Conservation (phyloP, 108 stramenopile species). For the Nitzschia sp. region DNA sequence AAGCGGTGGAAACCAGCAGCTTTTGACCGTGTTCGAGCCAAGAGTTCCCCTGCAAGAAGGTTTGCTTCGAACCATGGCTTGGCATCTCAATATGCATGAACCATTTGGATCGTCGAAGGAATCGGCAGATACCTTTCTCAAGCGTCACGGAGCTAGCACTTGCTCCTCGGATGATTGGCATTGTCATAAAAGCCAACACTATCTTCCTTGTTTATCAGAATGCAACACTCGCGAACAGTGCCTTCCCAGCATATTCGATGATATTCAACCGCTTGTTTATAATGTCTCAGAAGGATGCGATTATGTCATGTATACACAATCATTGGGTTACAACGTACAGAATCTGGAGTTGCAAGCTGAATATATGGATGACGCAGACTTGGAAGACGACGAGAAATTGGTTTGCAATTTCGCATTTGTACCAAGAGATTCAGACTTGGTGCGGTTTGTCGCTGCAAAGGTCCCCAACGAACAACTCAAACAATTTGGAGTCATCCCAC, state of each 20-base stretch:
- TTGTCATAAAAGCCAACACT: slow-evolving; percentile 43
- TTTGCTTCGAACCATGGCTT: slow-evolving; percentile 54
- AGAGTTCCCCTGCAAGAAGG: slow-evolving; percentile 52
- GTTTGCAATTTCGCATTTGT: slow-evolving; percentile 79
- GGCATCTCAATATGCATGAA: slow-evolving; percentile 61
- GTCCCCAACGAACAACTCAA: slow-evolving; percentile 49
- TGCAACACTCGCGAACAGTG: slow-evolving; percentile 62
- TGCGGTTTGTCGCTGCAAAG: slow-evolving; percentile 43
- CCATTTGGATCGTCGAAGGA: slow-evolving; percentile 49
- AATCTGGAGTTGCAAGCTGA: slow-evolving; percentile 46
- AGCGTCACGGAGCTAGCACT: slow-evolving; percentile 37
- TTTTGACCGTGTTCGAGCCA: slow-evolving; percentile 19
- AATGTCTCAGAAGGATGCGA: slow-evolving; percentile 68
- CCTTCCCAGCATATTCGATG: slow-evolving; percentile 66
- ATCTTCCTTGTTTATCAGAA: slow-evolving; percentile 69
- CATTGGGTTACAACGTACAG: slow-evolving; percentile 56
- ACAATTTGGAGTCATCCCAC: slow-evolving; percentile 44
- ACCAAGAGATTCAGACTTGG: slow-evolving; percentile 60
- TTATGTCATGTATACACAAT: slow-evolving; percentile 68
- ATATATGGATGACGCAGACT: slow-evolving; percentile 54
- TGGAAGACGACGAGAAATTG: slow-evolving; percentile 38
- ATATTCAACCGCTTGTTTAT: slow-evolving; percentile 28
- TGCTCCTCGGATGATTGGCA: slow-evolving; percentile 45
- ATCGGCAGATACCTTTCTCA: slow-evolving; percentile 55
- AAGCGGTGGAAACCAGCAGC: neutral